Conservation (phyloP, 73 alveolate species). For the Strombidium stylifer region DNA sequence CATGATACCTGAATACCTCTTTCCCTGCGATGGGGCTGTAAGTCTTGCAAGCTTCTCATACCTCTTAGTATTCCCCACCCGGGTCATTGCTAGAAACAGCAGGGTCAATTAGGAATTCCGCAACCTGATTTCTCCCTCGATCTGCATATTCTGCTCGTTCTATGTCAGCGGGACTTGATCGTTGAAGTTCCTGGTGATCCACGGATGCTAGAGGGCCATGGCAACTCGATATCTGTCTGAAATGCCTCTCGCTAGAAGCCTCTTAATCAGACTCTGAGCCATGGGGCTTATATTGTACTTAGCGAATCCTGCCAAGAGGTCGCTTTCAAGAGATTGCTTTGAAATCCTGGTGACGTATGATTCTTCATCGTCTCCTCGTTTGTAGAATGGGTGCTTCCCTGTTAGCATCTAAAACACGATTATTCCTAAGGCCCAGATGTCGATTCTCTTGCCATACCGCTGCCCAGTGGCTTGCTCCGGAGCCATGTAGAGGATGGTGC, state of each 20-base stretch:
- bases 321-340: conserved; percentile 23
- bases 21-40: too few species aligned
- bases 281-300: conserved; percentile 41
- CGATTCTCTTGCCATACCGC: conserved; percentile 75
- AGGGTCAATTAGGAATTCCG: conserved; percentile 14
- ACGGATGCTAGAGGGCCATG: conserved; percentile 87
- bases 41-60: too few species aligned
- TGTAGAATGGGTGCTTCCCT: conserved; percentile 79
- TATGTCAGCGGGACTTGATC: conserved; percentile 71
- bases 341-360: conserved; percentile 47
- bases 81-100: conserved; percentile 1
- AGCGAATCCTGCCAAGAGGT: too few species aligned
- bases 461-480: conserved; percentile 77
- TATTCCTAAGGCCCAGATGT: conserved; percentile 83
- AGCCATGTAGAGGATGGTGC: conserved; percentile 89
- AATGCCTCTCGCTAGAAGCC: conserved; percentile 68
- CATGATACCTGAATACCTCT: too few species aligned
- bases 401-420: conserved; percentile 67
- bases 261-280: conserved; percentile 75
- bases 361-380: conserved; percentile 51
- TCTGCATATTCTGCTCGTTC: conserved; percentile 50
- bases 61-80: too few species aligned
- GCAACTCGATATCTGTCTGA: conserved; percentile 79
- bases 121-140: conserved; percentile 1
- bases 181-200: conserved; percentile 78